Evolutionary conservation across 257 asterid genomes (phyloP).

Genomic region (Ligustrum vulgare): DNA sequence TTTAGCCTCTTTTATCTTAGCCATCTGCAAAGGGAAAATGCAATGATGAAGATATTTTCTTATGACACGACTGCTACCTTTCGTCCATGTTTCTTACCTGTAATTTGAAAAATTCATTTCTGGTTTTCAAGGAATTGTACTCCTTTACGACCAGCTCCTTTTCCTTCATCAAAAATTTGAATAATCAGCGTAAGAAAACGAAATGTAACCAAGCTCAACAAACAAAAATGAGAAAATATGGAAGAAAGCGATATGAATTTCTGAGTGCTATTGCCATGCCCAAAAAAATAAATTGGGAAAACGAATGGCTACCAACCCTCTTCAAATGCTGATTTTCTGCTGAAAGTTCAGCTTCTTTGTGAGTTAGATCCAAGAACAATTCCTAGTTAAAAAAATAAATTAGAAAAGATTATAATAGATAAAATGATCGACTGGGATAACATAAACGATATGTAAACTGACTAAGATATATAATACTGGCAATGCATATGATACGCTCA

Average conservation of each 20-base stretch:
- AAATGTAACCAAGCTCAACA: neutral
- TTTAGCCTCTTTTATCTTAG: conserved; percentile 33
- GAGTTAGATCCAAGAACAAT: conserved; percentile 44
- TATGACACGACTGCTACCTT: neutral
- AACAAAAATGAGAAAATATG: neutral
- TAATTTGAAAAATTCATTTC: conserved; percentile 42
- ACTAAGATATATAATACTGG: neutral
- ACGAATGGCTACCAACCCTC: conserved; percentile 37
- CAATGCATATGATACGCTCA: neutral
- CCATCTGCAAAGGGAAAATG: conserved; percentile 38
- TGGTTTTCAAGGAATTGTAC: conserved; percentile 39
- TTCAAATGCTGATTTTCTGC: conserved; percentile 57
- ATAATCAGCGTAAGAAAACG: neutral
- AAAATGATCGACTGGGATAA: neutral
- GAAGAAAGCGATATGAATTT: neutral
- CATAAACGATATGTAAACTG: neutral
- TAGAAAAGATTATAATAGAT: neutral
- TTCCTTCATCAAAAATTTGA: conserved; percentile 37
- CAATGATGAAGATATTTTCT: neutral
- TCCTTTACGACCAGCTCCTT: conserved; percentile 53
- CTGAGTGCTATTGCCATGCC: neutral
- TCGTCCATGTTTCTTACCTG: conserved; percentile 33
- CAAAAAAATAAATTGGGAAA: neutral
- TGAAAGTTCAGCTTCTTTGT: conserved; percentile 41
- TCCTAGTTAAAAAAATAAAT: conserved; percentile 39